Base-by-base conservation (phyloP, 345 rosid genomes). In the Syzygium oleosum region DNA sequence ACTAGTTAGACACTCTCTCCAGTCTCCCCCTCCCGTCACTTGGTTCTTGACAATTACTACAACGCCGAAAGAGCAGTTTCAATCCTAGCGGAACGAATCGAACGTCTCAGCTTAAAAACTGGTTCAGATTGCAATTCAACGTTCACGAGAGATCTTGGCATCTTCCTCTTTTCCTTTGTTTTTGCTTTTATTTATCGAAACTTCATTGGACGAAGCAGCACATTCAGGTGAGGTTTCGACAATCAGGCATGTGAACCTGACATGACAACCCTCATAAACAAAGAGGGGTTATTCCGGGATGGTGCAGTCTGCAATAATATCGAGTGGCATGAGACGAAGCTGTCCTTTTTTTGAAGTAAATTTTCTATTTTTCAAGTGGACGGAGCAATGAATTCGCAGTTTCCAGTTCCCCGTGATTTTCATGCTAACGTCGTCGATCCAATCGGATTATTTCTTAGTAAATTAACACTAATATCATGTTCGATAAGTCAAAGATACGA, bases 161-260 rank as follows among this genome's bases (percentile, higher is more conserved):
- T 68, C 43, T 68, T 68, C 43, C 79, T 68, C 6, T 41, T 41
- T 41, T 4, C 19, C 12, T 68, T 4, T 31, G 5, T 31, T 34
- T 29, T 59, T 0, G 0, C 3, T 29, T 29, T 34, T 10, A 6
- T 31, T n/a, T 13, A 7, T 52, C 17, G 17, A 54, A 7, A 21
- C 59, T 25, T 22, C 22, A 22, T 22, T 55, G 59, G 25, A 55
- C 11, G 79, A 68, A 68, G 21, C 11, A 0, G 79, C 23, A 4
- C 17, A 65, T 31, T 65, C 3, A 1, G 23, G 22, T 68, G 43
- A 68, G 38, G 79, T 31, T 68, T 68, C 79, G 12, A 31, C 3
- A 16, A 12, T 68, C 3, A 16, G 12, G 23, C 23, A 5, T 16
- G 79, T 31, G 12, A 31, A 68, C 25, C 56, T 52, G 53, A 52